Base-by-base conservation (phyloP, 2,329 filamentous ascomycete genomes). In the Neofusicoccum sp. region DNA sequence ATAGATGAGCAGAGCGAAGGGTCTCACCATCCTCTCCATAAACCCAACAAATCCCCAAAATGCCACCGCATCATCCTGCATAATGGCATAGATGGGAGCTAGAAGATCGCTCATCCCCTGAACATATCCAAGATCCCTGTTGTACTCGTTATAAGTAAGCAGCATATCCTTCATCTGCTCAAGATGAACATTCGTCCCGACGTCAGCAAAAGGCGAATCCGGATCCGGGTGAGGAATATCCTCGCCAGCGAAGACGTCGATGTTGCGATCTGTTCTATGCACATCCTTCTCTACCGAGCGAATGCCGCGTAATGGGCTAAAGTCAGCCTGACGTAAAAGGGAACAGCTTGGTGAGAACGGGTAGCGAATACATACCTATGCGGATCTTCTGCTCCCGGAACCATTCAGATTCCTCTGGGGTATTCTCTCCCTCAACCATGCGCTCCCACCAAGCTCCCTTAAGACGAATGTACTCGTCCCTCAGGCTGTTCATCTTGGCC, bases 151-250 rank as follows among this genome's bases (percentile, higher is more conserved):
- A 77, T 99, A 99, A 0, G 95, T 98, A 16, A 99, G 84, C 0
- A 99, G 88, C 91, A 99, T 96, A 75, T 99, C 95, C 79, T 99
- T 99, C 87, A 99, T 91, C 80, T 99, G 95, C 78, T 99, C 95
- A 67, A 99, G 85, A 76, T 99, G 95, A 5, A 97, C 93, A 71
- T 99, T 99, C 50, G 95, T 99, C 66, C 95, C 95, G 3, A 89
- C 86, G 48, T 93, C 91, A 11, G 94, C 92, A 76, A 98, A 99
- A 0, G 95, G 94, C 0, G 94, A 98, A 66, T 94, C 91, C 0
- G 95, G 95, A 71, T 99, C 95, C 0, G 95, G 96, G 73, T 99
- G 95, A 6, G 95, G 94, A 44, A 93, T 96, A 72, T 98, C 95
- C 77, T 99, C 95, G 66, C 95, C 95, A 7, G 92, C 89, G 74